phyloP scores from a whole-genome alignment of 192 early-diverging fungal genomes.

The Mortierella hygrophila region DNA sequence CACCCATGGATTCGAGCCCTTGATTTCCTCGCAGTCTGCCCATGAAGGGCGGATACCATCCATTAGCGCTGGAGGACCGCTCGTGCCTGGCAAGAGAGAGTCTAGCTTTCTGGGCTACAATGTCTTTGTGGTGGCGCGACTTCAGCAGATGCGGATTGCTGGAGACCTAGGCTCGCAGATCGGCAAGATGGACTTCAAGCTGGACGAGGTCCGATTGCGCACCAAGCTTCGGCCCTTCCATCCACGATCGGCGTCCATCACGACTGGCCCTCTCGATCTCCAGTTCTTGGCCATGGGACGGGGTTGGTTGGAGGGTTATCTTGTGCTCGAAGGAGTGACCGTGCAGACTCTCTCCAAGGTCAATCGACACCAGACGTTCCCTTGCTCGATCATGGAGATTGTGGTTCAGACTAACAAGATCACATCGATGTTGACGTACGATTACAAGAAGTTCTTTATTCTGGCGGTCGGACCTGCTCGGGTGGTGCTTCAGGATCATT shows the following conservation, averaged over 20 bases:
- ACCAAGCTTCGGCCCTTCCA: slow-evolving; percentile 58
- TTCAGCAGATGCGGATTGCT: slow-evolving; percentile 63
- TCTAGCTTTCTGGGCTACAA: slow-evolving; percentile 61
- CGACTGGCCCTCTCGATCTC: slow-evolving; percentile 60
- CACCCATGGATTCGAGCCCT: slow-evolving; percentile 37
- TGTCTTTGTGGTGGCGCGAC: slow-evolving; percentile 56
- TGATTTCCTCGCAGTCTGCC: not conserved
- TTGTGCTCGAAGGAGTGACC: slow-evolving; percentile 57
- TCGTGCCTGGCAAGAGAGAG: slow-evolving; percentile 36
- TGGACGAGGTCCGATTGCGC: slow-evolving; percentile 60
- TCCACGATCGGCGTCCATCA: slow-evolving; percentile 52
- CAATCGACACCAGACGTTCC: slow-evolving; percentile 28
- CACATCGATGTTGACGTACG: slow-evolving; percentile 75
- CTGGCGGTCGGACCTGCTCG: slow-evolving; percentile 68
- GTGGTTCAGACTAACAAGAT: slow-evolving; percentile 62
- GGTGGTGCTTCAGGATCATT: slow-evolving; percentile 61
- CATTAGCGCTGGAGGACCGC: not conserved
- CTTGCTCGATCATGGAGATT: slow-evolving; percentile 56
- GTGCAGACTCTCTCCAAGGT: slow-evolving; percentile 42
- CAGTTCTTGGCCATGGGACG: slow-evolving; percentile 49
- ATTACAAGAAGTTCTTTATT: slow-evolving; percentile 81
- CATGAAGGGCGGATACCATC: not conserved
- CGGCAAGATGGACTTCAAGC: slow-evolving; percentile 65
- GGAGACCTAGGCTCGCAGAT: slow-evolving; percentile 75
- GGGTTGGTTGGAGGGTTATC: slow-evolving; percentile 70